A percentile compares a stretch with the other conserved stretches of the same genome.
phyloP scores from a whole-genome alignment of 2,329 filamentous ascomycete genomes.

The Trichoderma sp. region DNA sequence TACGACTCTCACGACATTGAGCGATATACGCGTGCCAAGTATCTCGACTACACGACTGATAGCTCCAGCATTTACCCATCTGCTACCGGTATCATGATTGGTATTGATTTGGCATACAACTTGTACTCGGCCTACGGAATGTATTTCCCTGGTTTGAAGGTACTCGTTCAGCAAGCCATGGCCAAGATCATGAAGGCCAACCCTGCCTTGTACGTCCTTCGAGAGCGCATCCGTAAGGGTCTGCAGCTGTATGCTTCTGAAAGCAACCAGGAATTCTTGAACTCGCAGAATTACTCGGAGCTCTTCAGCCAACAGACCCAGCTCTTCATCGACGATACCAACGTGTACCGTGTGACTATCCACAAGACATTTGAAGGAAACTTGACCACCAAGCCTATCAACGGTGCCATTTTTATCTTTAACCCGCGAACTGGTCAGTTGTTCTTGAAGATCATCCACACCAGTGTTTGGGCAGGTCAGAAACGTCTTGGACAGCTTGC shows the following conservation, averaged over 20 bases:
- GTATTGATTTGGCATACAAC: conserved; percentile 96
- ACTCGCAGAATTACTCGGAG: conserved; percentile 99
- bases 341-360: conserved; percentile 98
- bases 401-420: conserved; percentile 99
- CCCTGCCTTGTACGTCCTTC: conserved; percentile 90
- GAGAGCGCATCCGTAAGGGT: conserved; percentile 97
- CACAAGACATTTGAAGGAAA: conserved; percentile 99
- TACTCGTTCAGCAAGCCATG: conserved; percentile 96
- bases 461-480: conserved; percentile 97
- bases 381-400: conserved; percentile 98
- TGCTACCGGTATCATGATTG: conserved; percentile 95
- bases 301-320: conserved; percentile 99
- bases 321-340: conserved; percentile 98
- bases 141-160: conserved; percentile 97
- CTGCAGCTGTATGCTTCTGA: conserved; percentile 97
- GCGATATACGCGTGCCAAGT: conserved; percentile 95
- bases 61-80: conserved; percentile 99
- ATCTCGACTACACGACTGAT: conserved; percentile 97
- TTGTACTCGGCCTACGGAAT: conserved; percentile 97
- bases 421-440: conserved; percentile 97
- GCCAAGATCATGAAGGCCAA: conserved; percentile 99
- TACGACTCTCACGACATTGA: conserved; percentile 99
- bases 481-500: conserved; percentile 98
- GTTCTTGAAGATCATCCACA: conserved; percentile 99
- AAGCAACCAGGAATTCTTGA: conserved; percentile 98